Evolutionary conservation across 176 grass and related monocot species (phyloP).

Genomic region (Puccinellia tenuiflora): DNA sequence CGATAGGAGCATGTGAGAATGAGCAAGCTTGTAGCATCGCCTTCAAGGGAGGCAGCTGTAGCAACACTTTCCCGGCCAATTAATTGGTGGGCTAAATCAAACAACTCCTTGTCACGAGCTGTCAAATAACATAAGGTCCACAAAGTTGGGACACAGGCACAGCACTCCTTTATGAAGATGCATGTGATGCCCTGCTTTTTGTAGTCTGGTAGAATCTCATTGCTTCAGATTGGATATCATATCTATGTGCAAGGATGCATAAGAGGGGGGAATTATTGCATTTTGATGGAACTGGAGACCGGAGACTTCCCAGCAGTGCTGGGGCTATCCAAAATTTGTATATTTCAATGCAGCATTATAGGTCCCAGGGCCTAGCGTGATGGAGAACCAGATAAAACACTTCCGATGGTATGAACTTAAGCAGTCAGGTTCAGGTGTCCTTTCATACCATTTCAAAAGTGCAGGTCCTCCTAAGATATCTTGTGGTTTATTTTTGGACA

Average conservation of each 20-base stretch:
- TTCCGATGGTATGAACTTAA: neutral
- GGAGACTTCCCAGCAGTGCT: neutral
- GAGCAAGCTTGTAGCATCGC: slow-evolving; percentile 23
- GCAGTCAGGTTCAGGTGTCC: neutral
- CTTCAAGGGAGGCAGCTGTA: slow-evolving; percentile 29
- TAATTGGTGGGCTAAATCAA: slow-evolving; percentile 15
- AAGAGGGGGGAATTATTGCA: neutral
- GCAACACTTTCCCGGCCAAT: slow-evolving; percentile 11
- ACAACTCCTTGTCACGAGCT: slow-evolving; percentile 15
- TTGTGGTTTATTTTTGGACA: neutral
- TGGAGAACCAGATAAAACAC: neutral
- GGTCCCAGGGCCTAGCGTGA: neutral
- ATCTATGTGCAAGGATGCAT: slow-evolving; percentile 1
- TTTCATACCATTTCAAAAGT: neutral
- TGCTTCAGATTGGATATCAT: slow-evolving; percentile 1
- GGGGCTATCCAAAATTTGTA: neutral
- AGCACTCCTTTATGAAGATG: slow-evolving; percentile 8
- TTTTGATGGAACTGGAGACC: neutral
- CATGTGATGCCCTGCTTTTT: slow-evolving; percentile 36
- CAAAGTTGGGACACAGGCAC: slow-evolving; percentile 24
- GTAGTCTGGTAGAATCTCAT: neutral
- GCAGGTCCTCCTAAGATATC: neutral
- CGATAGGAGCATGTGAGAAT: slow-evolving; percentile 12
- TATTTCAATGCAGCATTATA: neutral
- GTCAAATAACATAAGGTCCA: slow-evolving; percentile 20